A percentile compares a stretch with the other conserved stretches of the same genome.
These are phyloP conservation scores for Cryphonectria naterciae DNA, from an alignment of 2,329 filamentous ascomycete species.

Conservation along the genomic window DNA sequence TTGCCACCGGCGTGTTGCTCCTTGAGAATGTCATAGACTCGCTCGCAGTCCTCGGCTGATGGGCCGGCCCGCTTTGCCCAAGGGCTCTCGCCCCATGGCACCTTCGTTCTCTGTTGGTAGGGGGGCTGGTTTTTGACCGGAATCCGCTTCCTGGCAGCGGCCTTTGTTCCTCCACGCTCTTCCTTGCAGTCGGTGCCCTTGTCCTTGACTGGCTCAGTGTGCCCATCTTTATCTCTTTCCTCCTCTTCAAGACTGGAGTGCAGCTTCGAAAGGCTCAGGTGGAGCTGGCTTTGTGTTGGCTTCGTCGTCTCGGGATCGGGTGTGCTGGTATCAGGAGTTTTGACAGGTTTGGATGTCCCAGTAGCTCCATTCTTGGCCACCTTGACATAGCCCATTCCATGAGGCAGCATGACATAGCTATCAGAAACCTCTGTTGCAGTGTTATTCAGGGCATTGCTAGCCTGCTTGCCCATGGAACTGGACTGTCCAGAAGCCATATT, in stretches of 20 bases:
- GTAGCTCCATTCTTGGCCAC: not conserved
- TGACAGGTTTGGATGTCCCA: not conserved
- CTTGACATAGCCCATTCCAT: conserved; percentile 5
- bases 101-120: conserved; percentile 21
- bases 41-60: conserved; percentile 69
- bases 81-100: conserved; percentile 45
- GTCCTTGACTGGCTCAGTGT: not conserved
- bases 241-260: not conserved
- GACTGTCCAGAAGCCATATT: conserved; percentile 1
- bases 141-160: conserved; percentile 3
- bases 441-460: not conserved
- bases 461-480: not conserved
- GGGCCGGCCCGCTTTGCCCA: conserved; percentile 71
- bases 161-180: not conserved
- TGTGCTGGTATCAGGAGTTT: not conserved
- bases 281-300: not conserved
- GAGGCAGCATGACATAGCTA: not conserved
- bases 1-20: conserved; percentile 67
- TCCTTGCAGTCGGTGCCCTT: not conserved
- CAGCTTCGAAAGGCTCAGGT: not conserved
- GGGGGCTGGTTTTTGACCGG: conserved; percentile 16
- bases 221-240: not conserved
- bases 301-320: not conserved
- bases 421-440: not conserved
- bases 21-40: conserved; percentile 69